Evolutionary conservation across 805 yeast genomes (phyloP).

Genomic region (Ogataea pilisensis): DNA sequence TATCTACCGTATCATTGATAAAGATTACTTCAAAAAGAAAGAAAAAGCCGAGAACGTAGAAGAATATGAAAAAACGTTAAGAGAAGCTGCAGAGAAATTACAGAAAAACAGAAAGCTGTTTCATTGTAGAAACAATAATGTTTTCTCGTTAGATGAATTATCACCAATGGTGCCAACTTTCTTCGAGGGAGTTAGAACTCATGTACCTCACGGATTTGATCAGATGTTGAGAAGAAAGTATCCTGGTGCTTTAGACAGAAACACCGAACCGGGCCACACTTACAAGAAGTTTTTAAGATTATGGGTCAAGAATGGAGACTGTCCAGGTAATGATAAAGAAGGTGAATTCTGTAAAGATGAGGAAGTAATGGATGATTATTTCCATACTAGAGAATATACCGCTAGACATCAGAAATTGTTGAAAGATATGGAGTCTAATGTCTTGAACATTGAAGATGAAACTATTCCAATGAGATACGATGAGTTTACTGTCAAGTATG

Average conservation of each 20-base stretch:
- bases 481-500: constrained; percentile 23
- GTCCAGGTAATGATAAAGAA: constrained; percentile 23
- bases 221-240: constrained; percentile 48
- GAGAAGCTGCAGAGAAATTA: constrained; percentile 16
- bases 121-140: constrained; percentile 56
- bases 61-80: constrained; percentile 14
- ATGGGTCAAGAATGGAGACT: constrained; percentile 43
- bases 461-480: constrained; percentile 27
- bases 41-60: constrained; percentile 12
- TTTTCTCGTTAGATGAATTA: constrained; percentile 40
- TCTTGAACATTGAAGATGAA: constrained; percentile 18
- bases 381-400: constrained; percentile 28
- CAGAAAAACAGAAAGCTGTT: constrained; percentile 28
- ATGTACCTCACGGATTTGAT: constrained; percentile 45
- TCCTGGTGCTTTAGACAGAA: constrained; percentile 30
- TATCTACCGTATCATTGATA: constrained; percentile 18
- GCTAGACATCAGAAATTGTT: constrained; percentile 19
- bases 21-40: constrained; percentile 11
- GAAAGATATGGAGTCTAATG: constrained; percentile 6
- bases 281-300: constrained; percentile 49
- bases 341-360: constrained; percentile 30
- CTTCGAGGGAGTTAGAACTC: constrained; percentile 53
- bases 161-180: constrained; percentile 45
- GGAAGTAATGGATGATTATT: constrained; percentile 29
- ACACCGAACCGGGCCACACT: constrained; percentile 37